Evolutionary conservation across 192 early-diverging fungal species (phyloP).

Genomic region (Coemansia sp.): DNA sequence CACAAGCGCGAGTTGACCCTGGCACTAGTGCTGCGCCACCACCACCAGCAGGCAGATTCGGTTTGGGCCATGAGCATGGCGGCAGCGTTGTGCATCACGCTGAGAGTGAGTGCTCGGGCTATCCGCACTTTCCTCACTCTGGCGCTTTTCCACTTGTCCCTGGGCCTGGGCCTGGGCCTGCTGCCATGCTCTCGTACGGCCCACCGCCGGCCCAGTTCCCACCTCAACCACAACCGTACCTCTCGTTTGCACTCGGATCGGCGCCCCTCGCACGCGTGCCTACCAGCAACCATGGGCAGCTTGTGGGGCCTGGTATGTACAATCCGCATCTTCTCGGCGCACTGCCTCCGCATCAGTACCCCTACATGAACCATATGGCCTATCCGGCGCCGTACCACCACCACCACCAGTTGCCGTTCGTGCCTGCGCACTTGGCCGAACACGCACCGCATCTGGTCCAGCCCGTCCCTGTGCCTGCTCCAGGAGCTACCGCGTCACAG

Average conservation of each 20-base stretch:
- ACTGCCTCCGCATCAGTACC: background rate
- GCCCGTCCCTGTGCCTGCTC: conserved; percentile 6
- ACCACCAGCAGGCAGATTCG: background rate
- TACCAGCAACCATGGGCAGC: background rate
- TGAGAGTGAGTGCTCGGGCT: conserved; percentile 4
- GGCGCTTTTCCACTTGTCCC: background rate
- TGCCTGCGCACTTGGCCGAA: conserved; percentile 12
- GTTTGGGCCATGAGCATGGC: background rate
- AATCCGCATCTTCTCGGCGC: background rate
- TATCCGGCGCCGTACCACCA: background rate
- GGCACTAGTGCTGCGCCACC: no score
- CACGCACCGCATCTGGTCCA: conserved; percentile 6
- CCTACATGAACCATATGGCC: background rate
- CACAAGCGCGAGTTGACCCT: no score
- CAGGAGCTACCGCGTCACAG: background rate
- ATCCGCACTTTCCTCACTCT: conserved; percentile 11
- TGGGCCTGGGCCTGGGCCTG: background rate
- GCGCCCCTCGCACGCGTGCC: background rate
- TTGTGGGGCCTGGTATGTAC: background rate
- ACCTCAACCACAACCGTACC: conserved; percentile 10
- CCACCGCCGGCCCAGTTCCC: conserved; percentile 5
- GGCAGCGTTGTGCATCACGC: background rate
- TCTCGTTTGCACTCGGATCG: background rate
- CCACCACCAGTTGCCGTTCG: background rate
- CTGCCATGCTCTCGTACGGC: conserved; percentile 11